Conservation (phyloP, 192 early-diverging fungal species). For the Jimgerdemannia lactiflua region DNA sequence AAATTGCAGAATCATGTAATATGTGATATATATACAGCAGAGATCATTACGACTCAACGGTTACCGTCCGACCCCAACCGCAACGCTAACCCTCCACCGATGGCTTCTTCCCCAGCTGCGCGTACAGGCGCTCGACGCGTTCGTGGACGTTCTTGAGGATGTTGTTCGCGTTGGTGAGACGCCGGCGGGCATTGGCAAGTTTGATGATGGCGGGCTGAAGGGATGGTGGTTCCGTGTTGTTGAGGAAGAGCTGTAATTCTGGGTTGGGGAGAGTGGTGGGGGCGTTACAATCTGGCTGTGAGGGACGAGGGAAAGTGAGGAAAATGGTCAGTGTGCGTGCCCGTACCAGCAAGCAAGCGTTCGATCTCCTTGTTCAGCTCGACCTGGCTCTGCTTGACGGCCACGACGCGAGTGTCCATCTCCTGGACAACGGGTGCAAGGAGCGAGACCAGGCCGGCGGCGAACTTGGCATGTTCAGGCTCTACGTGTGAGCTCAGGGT, state of each 20-base stretch:
- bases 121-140: slow-evolving; percentile 40
- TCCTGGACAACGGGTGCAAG: slow-evolving; percentile 46
- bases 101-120: slow-evolving; percentile 21
- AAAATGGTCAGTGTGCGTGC: not conserved
- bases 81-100: no score
- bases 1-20: no score
- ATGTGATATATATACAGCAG: no score
- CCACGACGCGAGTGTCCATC: slow-evolving; percentile 48
- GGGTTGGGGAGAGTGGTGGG: slow-evolving; percentile 4
- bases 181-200: slow-evolving; percentile 39
- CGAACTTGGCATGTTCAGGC: not conserved
- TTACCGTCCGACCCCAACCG: no score
- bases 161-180: slow-evolving; percentile 41
- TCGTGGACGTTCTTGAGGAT: slow-evolving; percentile 41
- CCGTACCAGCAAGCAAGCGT: slow-evolving; percentile 48
- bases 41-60: no score
- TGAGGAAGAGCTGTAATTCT: slow-evolving; percentile 52
- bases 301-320: not conserved
- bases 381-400: slow-evolving; percentile 45
- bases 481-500: no score
- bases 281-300: not conserved
- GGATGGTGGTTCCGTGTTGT: slow-evolving; percentile 42
- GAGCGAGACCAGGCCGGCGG: slow-evolving; percentile 39
- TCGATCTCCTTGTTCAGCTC: slow-evolving; percentile 59
- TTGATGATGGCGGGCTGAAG: slow-evolving; percentile 50